These are phyloP conservation scores for Glonium stellatum DNA, from an alignment of 495 filamentous ascomycete genomes.

Conservation along the genomic window DNA sequence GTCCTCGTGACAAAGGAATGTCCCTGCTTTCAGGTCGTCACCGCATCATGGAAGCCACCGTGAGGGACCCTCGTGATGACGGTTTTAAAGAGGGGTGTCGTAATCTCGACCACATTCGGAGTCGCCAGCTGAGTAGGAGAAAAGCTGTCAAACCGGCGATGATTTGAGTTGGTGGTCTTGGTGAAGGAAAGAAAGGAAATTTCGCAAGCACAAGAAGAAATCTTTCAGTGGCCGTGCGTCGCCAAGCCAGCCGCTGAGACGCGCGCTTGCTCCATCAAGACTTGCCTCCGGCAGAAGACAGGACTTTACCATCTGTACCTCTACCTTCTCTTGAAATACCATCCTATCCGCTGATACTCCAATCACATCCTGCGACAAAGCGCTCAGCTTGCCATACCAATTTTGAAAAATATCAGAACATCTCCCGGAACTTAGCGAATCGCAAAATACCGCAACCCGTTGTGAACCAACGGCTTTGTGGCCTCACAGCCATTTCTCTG, in stretches of 20 bases:
- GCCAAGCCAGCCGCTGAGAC: constrained; percentile 9
- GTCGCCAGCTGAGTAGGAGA: constrained; percentile 67
- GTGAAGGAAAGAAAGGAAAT: constrained; percentile 40
- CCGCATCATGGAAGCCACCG: constrained; percentile 84
- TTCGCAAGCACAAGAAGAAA: constrained; percentile 23
- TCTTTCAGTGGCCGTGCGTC: constrained; percentile 1
- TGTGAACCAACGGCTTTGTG: constrained; percentile 17
- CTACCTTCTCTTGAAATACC: background rate
- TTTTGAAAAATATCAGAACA: background rate
- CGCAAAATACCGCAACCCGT: background rate
- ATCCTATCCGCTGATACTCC: background rate
- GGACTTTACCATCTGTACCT: background rate
- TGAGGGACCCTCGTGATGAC: constrained; percentile 85
- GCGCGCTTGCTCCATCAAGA: constrained; percentile 10
- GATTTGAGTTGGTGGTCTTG: constrained; percentile 91
- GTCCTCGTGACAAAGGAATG: constrained; percentile 40
- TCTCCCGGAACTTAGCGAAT: background rate
- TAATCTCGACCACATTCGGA: constrained; percentile 85
- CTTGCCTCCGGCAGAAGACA: constrained; percentile 12
- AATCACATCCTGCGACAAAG: background rate
- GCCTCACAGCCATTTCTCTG: constrained; percentile 20
- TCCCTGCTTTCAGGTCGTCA: constrained; percentile 95
- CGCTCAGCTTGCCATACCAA: background rate
- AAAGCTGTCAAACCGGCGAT: constrained; percentile 59
- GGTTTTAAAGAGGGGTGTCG: constrained; percentile 86